A percentile compares a stretch with the other conserved stretches of the same genome.
Conservation (phyloP, 139 green algal species). For the Trebouxia sp. region DNA sequence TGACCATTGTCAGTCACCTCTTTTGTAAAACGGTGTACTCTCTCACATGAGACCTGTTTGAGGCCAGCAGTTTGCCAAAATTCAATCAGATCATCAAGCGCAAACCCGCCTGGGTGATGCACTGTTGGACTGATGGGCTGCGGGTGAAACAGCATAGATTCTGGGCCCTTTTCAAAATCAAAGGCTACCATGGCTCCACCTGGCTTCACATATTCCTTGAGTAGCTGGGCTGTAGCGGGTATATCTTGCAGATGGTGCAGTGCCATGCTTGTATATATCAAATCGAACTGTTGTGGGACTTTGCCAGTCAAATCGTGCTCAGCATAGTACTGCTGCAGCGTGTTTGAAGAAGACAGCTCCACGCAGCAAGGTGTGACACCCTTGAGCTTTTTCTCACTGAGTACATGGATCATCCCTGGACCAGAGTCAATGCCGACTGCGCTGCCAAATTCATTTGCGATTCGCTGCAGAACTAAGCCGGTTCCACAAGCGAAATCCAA, state of each 20-base stretch:
- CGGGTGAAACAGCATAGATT: not conserved
- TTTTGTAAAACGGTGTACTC: not conserved
- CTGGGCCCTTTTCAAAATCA: not conserved
- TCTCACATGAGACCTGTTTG: constrained; percentile 2
- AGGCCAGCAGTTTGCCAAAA: not conserved
- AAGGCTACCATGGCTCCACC: not conserved
- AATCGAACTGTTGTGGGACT: not conserved
- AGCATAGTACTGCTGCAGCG: not conserved
- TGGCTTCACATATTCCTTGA: constrained; percentile 2
- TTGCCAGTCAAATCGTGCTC: not conserved
- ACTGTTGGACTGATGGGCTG: constrained; percentile 10
- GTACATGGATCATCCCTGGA: not conserved
- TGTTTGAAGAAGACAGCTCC: not conserved
- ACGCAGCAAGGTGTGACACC: constrained; percentile 1
- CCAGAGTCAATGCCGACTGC: constrained; percentile 6
- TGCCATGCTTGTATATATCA: constrained; percentile 13
- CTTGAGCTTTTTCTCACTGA: not conserved
- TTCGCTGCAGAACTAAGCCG: not conserved
- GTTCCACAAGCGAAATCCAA: constrained; percentile 1
- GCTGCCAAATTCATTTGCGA: not conserved
- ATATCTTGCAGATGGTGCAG: not conserved
- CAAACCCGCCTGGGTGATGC: not conserved
- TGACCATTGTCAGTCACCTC: not conserved
- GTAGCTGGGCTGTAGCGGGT: not conserved
- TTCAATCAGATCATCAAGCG: not conserved